Conservation (phyloP, 2,329 filamentous ascomycete genomes). For the Aschersonia sp. region DNA sequence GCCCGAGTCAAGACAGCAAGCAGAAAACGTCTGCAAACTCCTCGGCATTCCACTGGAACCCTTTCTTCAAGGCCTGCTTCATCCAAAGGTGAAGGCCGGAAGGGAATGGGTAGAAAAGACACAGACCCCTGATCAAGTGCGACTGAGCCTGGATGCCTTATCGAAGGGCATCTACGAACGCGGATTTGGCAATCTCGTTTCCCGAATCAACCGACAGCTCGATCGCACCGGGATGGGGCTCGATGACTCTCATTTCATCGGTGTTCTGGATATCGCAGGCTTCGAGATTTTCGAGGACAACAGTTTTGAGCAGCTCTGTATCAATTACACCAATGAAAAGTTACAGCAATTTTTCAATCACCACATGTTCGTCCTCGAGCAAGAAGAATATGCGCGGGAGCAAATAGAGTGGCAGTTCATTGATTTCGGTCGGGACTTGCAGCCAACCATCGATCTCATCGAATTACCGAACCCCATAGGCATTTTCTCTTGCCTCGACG, state of each 20-base stretch:
- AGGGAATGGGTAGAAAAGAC: conserved; percentile 98
- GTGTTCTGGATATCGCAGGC: conserved; percentile 94
- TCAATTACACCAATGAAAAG: conserved; percentile 99
- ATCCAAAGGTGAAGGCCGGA: conserved; percentile 88
- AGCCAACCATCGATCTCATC: conserved; percentile 95
- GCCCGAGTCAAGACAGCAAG: conserved; percentile 58
- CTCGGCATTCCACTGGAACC: conserved; percentile 73
- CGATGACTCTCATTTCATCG: conserved; percentile 92
- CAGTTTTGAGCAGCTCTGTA: conserved; percentile 97
- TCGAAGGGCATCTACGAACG: conserved; percentile 97
- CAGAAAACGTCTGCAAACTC: conserved; percentile 66
- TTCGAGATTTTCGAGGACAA: conserved; percentile 99
- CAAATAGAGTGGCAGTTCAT: conserved; percentile 99
- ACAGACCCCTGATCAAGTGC: conserved; percentile 92
- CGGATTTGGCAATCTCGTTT: conserved; percentile 83
- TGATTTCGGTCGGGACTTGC: conserved; percentile 91
- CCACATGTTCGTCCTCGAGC: conserved; percentile 98
- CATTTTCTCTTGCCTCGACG: conserved; percentile 95
- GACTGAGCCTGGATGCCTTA: conserved; percentile 75
- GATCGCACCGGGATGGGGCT: conserved; percentile 70
- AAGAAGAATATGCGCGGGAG: conserved; percentile 93
- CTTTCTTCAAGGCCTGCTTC: conserved; percentile 77
- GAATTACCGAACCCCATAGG: conserved; percentile 93
- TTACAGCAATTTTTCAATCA: conserved; percentile 99
- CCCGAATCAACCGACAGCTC: conserved; percentile 79